Conservation (phyloP, 2,329 filamentous ascomycete genomes). For the Triangularia verruculosa region DNA sequence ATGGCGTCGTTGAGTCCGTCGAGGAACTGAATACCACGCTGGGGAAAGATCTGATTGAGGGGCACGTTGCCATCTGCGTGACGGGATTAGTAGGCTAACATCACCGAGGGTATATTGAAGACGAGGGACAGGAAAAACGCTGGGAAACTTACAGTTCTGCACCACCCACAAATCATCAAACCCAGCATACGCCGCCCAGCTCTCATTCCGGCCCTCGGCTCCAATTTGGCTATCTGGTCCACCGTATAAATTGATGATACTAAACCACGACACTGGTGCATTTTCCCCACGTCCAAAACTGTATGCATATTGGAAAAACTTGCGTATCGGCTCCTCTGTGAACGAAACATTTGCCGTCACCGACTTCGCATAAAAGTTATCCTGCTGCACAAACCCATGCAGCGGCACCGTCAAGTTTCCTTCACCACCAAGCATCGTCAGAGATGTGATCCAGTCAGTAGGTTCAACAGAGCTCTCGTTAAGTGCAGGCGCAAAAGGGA, state of each 20-base stretch:
- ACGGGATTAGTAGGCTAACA: neutral
- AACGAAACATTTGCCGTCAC: conserved; percentile 31
- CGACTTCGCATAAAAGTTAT: conserved; percentile 38
- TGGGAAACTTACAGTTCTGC: conserved; percentile 27
- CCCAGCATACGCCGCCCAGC: conserved; percentile 28
- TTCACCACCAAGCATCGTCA: conserved; percentile 24
- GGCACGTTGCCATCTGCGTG: conserved; percentile 9
- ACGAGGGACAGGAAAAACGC: neutral
- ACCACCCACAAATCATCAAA: conserved; percentile 31
- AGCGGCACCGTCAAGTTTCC: conserved; percentile 20
- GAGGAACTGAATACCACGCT: conserved; percentile 25
- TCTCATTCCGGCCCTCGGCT: conserved; percentile 12
- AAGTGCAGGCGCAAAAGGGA: conserved; percentile 17
- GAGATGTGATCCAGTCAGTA: conserved; percentile 27
- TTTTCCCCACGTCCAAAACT: conserved; percentile 1
- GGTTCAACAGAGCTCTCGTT: conserved; percentile 13
- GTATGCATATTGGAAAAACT: conserved; percentile 29
- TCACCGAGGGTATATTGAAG: neutral
- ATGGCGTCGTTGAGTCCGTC: conserved; percentile 27
- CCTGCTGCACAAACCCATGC: conserved; percentile 19
- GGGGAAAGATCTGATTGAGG: conserved; percentile 11
- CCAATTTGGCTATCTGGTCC: conserved; percentile 29
- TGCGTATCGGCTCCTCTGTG: conserved; percentile 21
- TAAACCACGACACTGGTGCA: conserved; percentile 29
- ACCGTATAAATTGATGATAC: conserved; percentile 33